Evolutionary conservation across 2,329 filamentous ascomycete species (phyloP).

Genomic region (Aspergillus persii): DNA sequence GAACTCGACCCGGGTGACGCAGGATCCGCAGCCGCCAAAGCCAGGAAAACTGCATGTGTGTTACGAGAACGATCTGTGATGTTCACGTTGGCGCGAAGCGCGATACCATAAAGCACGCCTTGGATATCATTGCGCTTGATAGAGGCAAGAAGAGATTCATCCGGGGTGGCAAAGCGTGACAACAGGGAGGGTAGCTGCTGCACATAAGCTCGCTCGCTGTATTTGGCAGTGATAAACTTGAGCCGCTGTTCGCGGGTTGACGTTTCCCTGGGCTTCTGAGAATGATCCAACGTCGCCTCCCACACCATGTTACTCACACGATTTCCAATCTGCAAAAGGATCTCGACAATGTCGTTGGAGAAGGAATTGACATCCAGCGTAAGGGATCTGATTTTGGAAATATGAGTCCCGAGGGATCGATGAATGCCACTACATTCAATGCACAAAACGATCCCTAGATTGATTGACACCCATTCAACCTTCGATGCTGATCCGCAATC

Average conservation of each 20-base stretch:
- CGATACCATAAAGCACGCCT: conserved; percentile 85
- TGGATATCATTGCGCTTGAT: conserved; percentile 97
- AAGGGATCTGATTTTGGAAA: conserved; percentile 92
- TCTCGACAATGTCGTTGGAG: conserved; percentile 92
- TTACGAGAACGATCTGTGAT: conserved; percentile 78
- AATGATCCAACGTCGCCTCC: conserved; percentile 78
- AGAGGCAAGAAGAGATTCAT: conserved; percentile 85
- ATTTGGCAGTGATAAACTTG: conserved; percentile 94
- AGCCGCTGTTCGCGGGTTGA: conserved; percentile 86
- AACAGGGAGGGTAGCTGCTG: conserved; percentile 69
- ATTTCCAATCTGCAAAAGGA: conserved; percentile 88
- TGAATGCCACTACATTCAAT: conserved; percentile 99
- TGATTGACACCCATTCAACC: conserved; percentile 99
- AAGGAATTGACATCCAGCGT: conserved; percentile 96
- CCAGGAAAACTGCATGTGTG: conserved; percentile 86
- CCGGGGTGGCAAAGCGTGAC: conserved; percentile 72
- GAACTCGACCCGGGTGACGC: conserved; percentile 63
- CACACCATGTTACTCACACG: conserved; percentile 94
- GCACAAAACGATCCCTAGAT: conserved; percentile 91
- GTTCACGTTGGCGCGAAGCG: conserved; percentile 84
- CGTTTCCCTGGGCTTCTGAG: conserved; percentile 69
- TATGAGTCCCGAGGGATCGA: conserved; percentile 91
- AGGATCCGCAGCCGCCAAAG: conserved; percentile 87
- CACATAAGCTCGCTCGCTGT: conserved; percentile 79
- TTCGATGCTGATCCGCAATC: conserved; percentile 90